These are phyloP conservation scores for Pichia nakasei DNA, from an alignment of 805 yeast genomes.

Conservation along the genomic window DNA sequence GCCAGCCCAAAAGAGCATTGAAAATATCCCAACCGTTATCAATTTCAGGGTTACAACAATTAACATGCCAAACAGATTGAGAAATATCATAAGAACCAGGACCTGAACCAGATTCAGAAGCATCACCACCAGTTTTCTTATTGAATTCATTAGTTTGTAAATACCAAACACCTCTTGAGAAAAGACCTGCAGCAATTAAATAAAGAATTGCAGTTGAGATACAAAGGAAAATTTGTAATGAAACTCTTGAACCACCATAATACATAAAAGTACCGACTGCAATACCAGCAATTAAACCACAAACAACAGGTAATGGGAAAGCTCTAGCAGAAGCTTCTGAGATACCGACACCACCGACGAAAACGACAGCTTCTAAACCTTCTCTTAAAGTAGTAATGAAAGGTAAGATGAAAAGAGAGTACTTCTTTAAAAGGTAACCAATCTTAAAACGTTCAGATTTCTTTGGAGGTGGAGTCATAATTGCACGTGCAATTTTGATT, in stretches of 20 bases:
- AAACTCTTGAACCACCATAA: constrained; percentile 71
- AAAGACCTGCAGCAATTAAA: constrained; percentile 84
- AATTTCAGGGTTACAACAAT: constrained; percentile 90
- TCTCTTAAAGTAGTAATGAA: constrained; percentile 89
- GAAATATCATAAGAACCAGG: constrained; percentile 87
- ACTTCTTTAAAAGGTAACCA: constrained; percentile 55
- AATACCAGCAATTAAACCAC: constrained; percentile 77
- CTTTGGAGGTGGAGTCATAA: constrained; percentile 48
- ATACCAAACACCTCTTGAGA: constrained; percentile 89
- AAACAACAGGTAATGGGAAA: constrained; percentile 88
- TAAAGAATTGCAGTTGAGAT: constrained; percentile 83
- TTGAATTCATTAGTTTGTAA: constrained; percentile 65
- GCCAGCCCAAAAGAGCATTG: constrained; percentile 95
- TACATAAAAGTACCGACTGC: constrained; percentile 63
- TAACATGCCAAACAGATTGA: constrained; percentile 87
- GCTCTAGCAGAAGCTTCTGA: constrained; percentile 37
- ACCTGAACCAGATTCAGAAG: constrained; percentile 86
- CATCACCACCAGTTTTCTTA: constrained; percentile 82
- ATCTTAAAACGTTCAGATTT: constrained; percentile 44
- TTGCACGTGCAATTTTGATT: constrained; percentile 81
- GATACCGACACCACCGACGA: constrained; percentile 92
- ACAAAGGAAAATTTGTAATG: constrained; percentile 83
- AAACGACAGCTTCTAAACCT: constrained; percentile 94
- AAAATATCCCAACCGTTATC: constrained; percentile 97
- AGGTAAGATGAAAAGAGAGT: constrained; percentile 84